Evolutionary conservation across 2,329 filamentous ascomycete genomes (phyloP), one percentile per base, ranked within the genome.

Genomic region (Fusarium sp.): DNA sequence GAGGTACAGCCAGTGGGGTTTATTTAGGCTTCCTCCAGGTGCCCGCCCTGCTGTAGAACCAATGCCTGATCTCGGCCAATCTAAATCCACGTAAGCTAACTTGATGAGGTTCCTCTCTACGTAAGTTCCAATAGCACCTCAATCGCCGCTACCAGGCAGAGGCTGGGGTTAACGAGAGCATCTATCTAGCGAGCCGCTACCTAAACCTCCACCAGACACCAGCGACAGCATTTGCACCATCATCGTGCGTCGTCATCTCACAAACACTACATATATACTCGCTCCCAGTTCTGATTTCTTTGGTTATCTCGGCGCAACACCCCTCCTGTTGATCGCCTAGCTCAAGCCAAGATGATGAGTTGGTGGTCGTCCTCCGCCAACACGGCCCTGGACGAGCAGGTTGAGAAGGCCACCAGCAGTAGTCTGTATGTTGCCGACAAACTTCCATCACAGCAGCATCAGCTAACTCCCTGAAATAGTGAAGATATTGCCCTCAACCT

Each of bases 401-500:
- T 99, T 75, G 95, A 97, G 79, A 93, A 91, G 80, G 96, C 96
- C 51, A 99, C 96, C 17, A 90, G 92, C 70, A 97, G 93, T 77
- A 98, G 94, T 80, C 85, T 99, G 91, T 97, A 88, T 34, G 28
- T 28, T 44, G n/a, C 43, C 20, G 6, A 5, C 17, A 42, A 56
- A 32, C 34, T 53, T 58, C 70, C 75, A 49, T 73, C 14, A 44
- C 43, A 51, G 28, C 30, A 19, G 7, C 42, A 39, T 39, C 42
- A 21, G n/a, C 67, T 73, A 47, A 72, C 53, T 6, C 23, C 28
- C 47, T 24, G 6, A 46, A 42, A 30, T 53, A 96, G 93, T 71
- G 94, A 99, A 81, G 95, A 99, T 76, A 98, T 99, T 78, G 91
- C 96, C 39, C 88, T 97, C 72, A 98, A 98, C 78, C 89, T 99